Conservation (phyloP, 306 rosid species). For the Gynostemma pentaphyllum region DNA sequence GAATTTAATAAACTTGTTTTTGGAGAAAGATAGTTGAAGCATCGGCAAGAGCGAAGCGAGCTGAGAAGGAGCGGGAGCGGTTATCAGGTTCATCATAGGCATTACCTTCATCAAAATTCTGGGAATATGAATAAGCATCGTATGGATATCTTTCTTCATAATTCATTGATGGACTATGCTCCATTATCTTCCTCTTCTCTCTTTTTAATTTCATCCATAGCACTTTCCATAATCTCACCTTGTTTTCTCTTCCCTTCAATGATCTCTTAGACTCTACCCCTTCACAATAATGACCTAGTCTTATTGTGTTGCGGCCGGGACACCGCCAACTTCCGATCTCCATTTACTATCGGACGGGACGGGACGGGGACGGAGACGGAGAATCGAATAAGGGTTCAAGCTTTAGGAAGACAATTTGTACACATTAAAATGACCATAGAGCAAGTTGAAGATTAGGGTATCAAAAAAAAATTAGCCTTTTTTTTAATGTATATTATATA, state of each 20-base stretch:
- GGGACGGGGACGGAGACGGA: too few species aligned
- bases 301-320: constrained; percentile 21
- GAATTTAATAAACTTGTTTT: not conserved
- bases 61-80: constrained; percentile 42
- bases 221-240: constrained; percentile 8
- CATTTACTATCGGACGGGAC: constrained; percentile 5
- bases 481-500: too few species aligned
- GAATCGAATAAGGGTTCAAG: too few species aligned
- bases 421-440: too few species aligned
- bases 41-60: constrained; percentile 21
- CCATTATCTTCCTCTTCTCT: constrained; percentile 21
- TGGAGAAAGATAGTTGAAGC: not conserved
- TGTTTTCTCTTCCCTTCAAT: not conserved
- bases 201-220: constrained; percentile 27
- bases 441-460: too few species aligned
- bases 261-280: not conserved
- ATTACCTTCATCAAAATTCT: constrained; percentile 42
- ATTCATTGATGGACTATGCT: constrained; percentile 7
- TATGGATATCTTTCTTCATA: constrained; percentile 17
- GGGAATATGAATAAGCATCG: constrained; percentile 42
- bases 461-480: too few species aligned
- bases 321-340: constrained; percentile 21
- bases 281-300: constrained; percentile 13
- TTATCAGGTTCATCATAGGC: constrained; percentile 15
- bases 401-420: too few species aligned